phyloP scores from a whole-genome alignment of 2,329 filamentous ascomycete species.

The Thielaviopsis punctulata region DNA sequence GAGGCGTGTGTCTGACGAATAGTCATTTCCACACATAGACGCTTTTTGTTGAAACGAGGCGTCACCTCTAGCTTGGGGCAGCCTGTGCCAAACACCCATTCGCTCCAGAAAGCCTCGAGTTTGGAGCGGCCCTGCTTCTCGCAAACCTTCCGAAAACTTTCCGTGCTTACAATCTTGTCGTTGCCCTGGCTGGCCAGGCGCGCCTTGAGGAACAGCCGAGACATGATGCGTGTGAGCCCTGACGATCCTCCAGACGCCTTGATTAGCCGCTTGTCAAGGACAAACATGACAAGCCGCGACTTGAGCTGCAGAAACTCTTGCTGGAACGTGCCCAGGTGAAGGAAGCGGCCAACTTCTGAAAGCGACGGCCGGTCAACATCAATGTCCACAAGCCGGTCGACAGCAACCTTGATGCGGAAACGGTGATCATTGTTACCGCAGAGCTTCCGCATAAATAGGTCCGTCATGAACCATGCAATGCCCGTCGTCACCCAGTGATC shows the following conservation, averaged over 20 bases:
- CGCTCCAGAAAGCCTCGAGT: slow-evolving; percentile 78
- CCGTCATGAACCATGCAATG: slow-evolving; percentile 86
- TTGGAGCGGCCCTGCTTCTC: slow-evolving; percentile 80
- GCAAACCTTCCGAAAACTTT: slow-evolving; percentile 64
- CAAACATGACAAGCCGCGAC: slow-evolving; percentile 78
- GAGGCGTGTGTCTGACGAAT: slow-evolving; percentile 54
- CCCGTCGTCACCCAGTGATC: slow-evolving; percentile 86
- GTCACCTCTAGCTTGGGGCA: slow-evolving; percentile 77
- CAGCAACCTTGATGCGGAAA: slow-evolving; percentile 71
- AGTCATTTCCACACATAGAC: slow-evolving; percentile 80
- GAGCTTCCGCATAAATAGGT: slow-evolving; percentile 75
- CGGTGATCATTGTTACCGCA: slow-evolving; percentile 92
- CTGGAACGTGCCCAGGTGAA: slow-evolving; percentile 72
- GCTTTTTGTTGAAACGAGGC: slow-evolving; percentile 94
- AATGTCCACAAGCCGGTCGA: slow-evolving; percentile 64
- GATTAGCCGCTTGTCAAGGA: slow-evolving; percentile 75
- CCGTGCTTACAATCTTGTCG: slow-evolving; percentile 57
- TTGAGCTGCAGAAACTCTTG: slow-evolving; percentile 83
- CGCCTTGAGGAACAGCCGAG: slow-evolving; percentile 68
- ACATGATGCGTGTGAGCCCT: slow-evolving; percentile 72
- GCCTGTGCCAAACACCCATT: slow-evolving; percentile 80
- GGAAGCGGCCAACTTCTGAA: slow-evolving; percentile 56
- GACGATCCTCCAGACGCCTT: slow-evolving; percentile 68
- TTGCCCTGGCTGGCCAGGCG: slow-evolving; percentile 45
- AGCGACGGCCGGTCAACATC: slow-evolving; percentile 73